These are phyloP conservation scores for Papiliotrema laurentii DNA, from an alignment of 1,284 basidiomycete genomes.

Conservation along the genomic window DNA sequence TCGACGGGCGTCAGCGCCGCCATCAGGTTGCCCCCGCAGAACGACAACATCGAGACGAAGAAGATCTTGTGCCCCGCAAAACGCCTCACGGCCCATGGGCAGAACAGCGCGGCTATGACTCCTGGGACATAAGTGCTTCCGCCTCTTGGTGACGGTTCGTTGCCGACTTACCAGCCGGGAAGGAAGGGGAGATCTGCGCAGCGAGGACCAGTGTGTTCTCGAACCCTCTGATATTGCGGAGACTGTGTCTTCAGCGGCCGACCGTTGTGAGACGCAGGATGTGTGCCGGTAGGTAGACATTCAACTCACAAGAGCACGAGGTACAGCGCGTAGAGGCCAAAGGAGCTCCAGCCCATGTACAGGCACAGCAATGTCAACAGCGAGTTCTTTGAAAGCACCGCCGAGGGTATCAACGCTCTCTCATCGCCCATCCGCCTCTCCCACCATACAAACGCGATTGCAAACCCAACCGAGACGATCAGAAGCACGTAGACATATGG, in stretches of 20 bases:
- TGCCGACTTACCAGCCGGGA: constrained; percentile 15
- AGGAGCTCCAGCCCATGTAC: constrained; percentile 30
- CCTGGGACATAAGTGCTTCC: constrained; percentile 9
- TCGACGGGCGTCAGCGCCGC: constrained; percentile 15
- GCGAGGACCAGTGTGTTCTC: constrained; percentile 17
- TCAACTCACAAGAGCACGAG: constrained; percentile 16
- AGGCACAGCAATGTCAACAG: constrained; percentile 23
- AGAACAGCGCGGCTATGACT: constrained; percentile 20
- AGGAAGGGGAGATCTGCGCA: constrained; percentile 22
- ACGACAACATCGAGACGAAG: constrained; percentile 25
- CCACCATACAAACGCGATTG: constrained; percentile 21
- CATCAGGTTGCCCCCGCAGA: constrained; percentile 24
- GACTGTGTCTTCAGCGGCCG: constrained; percentile 5
- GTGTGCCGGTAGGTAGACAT: background rate
- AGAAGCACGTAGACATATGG: constrained; percentile 26
- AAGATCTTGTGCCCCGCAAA: constrained; percentile 23
- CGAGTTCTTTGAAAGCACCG: constrained; percentile 18
- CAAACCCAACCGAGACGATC: constrained; percentile 19
- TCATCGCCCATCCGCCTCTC: constrained; percentile 15
- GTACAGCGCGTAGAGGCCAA: constrained; percentile 26
- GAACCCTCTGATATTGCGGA: constrained; percentile 23
- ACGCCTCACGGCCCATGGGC: constrained; percentile 20
- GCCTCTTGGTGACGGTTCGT: background rate
- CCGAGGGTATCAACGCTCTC: constrained; percentile 23
- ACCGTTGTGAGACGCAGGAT: background rate